Base-by-base conservation (phyloP, 2,329 filamentous ascomycete species). In the Diaporthe eres region DNA sequence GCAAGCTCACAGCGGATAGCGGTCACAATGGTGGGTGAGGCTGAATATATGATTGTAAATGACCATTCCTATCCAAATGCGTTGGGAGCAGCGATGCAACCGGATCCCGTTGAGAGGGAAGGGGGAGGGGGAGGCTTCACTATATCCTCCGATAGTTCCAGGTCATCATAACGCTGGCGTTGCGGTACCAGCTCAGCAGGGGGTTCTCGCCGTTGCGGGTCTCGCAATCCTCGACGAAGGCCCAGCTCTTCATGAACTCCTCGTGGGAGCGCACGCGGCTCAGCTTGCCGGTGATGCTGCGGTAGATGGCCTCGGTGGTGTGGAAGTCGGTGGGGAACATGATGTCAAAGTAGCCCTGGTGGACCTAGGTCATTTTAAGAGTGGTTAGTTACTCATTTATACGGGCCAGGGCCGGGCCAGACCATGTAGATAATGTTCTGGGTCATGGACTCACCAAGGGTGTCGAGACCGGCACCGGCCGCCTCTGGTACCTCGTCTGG, bases 301-400 rank as follows among this genome's bases (percentile, higher is more conserved):
- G 93, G 86, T 99, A 99, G 80, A 98, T 92, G 80, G 95, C 92
- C 85, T 98, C 95, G 85, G 97, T 93, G 79, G 98, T 93, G 77
- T 91, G 89, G 83, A 99, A 99, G 85, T 99, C 94, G 15, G 97
- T 99, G 0, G 97, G 97, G 86, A 99, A 99, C 82, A 99, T 92
- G 80, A 99, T 98, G 83, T 99, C 97, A 82, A 99, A 99, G 85
- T 98, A 98, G 61, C 97, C 97, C 86, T 99, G 97, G 83, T 98
- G 96, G 65, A 98, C 95, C 95, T 97, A 15, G 2, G 19, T 12
- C 5, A n/a, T 34, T 22, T 42, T 31, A 25, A n/a, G 1, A 2
- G 37, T n/a, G 42, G 25, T 61, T 25, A 58, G 37, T 37, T 57
- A 25, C 13, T 25, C 22, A 22, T 22, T n/a, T 17, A 28, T n/a